Conservation (phyloP, 352 stramenopile species). For the Globisporangium paddicum region DNA sequence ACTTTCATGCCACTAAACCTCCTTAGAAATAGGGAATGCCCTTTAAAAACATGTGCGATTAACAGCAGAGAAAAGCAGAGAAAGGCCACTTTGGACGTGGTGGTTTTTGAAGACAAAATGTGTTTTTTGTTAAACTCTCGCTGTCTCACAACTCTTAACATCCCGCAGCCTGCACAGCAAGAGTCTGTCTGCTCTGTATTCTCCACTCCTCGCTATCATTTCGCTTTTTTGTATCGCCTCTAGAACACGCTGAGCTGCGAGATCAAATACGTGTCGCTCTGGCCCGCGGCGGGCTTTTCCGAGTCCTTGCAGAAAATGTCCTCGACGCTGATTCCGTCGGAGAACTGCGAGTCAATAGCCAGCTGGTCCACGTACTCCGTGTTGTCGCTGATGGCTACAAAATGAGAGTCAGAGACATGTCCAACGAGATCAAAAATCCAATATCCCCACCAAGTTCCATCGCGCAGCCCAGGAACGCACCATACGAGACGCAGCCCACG, state of each 20-base stretch:
- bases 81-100: no score
- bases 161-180: no score
- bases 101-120: no score
- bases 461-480: conserved; percentile 18
- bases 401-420: background rate
- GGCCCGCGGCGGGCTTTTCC: background rate
- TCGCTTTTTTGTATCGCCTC: background rate
- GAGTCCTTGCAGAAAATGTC: conserved; percentile 46
- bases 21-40: no score
- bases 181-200: no score
- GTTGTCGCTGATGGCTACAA: conserved; percentile 71
- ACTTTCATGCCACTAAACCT: no score
- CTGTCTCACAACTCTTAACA: no score
- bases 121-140: no score
- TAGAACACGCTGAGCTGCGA: conserved; percentile 13
- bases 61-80: no score
- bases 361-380: conserved; percentile 76
- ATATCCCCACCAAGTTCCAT: no score
- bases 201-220: no score
- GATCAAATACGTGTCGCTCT: conserved; percentile 12
- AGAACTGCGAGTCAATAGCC: conserved; percentile 72
- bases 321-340: conserved; percentile 50
- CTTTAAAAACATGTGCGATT: no score
- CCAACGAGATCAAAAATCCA: background rate
- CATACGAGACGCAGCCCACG: conserved; percentile 67